phyloP scores from a whole-genome alignment of 106 monocot species.

The Dendrobium chrysotoxum region DNA sequence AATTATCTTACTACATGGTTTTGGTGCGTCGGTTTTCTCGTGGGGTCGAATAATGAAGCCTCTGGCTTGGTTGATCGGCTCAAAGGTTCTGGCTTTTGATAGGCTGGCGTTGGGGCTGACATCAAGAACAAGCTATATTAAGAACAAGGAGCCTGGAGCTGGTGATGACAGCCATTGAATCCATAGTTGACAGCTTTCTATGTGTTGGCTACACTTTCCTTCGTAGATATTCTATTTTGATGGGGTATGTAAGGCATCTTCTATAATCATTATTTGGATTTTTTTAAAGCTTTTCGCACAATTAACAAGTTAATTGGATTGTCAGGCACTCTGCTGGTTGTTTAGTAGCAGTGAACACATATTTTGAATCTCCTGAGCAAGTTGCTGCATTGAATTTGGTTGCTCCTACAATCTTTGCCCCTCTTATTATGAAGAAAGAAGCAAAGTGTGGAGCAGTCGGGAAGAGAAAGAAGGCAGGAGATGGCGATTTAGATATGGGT shows the following conservation, averaged over 20 bases:
- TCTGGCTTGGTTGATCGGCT: conserved; percentile 42
- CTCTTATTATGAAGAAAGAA: conserved; percentile 24
- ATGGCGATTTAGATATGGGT: conserved; percentile 4
- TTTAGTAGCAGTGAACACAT: conserved; percentile 77
- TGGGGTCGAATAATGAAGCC: conserved; percentile 72
- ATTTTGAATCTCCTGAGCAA: conserved; percentile 74
- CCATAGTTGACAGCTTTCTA: conserved; percentile 87
- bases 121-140: conserved; percentile 30
- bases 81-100: conserved; percentile 89
- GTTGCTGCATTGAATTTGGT: conserved; percentile 76
- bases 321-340: conserved; percentile 95
- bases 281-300: not conserved
- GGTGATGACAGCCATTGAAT: conserved; percentile 32
- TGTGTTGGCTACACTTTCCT: conserved; percentile 60
- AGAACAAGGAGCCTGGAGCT: not conserved
- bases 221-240: conserved; percentile 59
- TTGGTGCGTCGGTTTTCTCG: conserved; percentile 81
- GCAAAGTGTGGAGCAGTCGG: conserved; percentile 14
- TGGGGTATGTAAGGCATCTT: conserved; percentile 42
- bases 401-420: conserved; percentile 83
- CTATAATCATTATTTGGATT: not conserved
- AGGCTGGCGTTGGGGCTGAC: conserved; percentile 89
- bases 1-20: conserved; percentile 75
- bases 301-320: conserved; percentile 3
- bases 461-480: not conserved